Evolutionary conservation across 1,284 basidiomycete genomes (phyloP).

Genomic region (Leucoagaricus sp.): DNA sequence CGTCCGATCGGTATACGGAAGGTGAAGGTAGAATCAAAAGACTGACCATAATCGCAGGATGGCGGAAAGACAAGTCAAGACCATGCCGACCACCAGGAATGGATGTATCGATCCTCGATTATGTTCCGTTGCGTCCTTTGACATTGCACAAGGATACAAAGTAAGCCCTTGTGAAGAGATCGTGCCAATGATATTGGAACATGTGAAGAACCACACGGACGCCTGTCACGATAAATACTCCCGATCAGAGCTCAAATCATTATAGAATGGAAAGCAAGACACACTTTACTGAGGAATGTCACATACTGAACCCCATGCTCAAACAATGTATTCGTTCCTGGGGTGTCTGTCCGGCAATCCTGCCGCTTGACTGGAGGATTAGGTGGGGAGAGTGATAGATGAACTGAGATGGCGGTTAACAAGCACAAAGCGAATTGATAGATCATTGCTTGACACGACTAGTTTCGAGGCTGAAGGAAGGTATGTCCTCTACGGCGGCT

Average conservation of each 20-base stretch:
- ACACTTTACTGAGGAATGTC: slow-evolving; percentile 37
- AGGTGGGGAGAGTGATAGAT: slow-evolving; percentile 37
- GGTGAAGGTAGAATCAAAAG: not conserved
- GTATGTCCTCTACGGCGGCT: no score
- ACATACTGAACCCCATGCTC: slow-evolving; percentile 36
- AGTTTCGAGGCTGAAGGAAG: no score
- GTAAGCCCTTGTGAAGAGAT: not conserved
- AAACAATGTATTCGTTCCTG: slow-evolving; percentile 31
- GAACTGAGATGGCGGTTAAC: slow-evolving; percentile 28
- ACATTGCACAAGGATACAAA: not conserved
- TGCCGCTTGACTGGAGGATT: slow-evolving; percentile 36
- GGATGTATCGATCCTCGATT: slow-evolving; percentile 9
- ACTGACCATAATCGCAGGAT: slow-evolving; percentile 30
- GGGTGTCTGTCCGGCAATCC: slow-evolving; percentile 30
- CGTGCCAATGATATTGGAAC: not conserved
- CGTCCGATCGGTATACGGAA: not conserved
- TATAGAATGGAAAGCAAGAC: not conserved
- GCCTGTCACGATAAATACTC: not conserved
- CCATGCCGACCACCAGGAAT: slow-evolving; percentile 20
- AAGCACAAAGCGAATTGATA: not conserved
- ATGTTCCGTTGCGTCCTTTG: not conserved
- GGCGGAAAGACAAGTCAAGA: slow-evolving; percentile 25
- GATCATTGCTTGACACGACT: slow-evolving; percentile 7
- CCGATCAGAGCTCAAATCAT: not conserved
- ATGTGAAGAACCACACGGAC: slow-evolving; percentile 12